These are phyloP conservation scores for Pleurotus cornucopiae DNA, from an alignment of 768 basidiomycete genomes.

Conservation along the genomic window DNA sequence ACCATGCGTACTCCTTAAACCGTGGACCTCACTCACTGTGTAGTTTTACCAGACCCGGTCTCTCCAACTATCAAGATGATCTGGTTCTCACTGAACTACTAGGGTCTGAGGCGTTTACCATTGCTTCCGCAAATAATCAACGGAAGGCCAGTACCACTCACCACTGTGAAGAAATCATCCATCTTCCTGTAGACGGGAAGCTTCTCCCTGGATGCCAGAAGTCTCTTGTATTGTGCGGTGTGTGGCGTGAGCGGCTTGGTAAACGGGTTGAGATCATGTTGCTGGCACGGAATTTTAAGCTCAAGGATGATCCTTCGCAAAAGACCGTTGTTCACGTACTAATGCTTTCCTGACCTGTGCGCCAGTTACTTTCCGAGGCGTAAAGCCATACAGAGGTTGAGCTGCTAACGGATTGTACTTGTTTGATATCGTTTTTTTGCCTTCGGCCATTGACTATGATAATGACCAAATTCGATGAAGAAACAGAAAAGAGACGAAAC, in stretches of 20 bases:
- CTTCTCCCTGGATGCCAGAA: constrained; percentile 78
- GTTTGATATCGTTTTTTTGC: too few relatives aligned
- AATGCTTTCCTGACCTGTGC: constrained; percentile 64
- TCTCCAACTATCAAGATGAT: constrained; percentile 91
- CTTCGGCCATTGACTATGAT: too few relatives aligned
- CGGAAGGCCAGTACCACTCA: constrained; percentile 34
- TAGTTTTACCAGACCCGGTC: constrained; percentile 94
- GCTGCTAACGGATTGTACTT: too few relatives aligned
- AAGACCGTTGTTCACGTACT: constrained; percentile 37
- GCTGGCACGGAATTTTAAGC: constrained; percentile 35
- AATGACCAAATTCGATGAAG: too few relatives aligned
- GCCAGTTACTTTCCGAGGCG: constrained; percentile 65
- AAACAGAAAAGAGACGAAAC: too few relatives aligned
- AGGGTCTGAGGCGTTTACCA: background rate
- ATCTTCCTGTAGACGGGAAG: constrained; percentile 91
- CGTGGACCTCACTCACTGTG: constrained; percentile 58
- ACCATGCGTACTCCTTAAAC: background rate
- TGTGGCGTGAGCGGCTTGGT: constrained; percentile 63
- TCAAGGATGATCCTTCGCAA: too few relatives aligned
- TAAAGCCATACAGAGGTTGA: constrained; percentile 52
- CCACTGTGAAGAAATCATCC: constrained; percentile 88
- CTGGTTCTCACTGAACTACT: constrained; percentile 71
- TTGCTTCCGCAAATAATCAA: background rate
- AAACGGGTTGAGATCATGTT: constrained; percentile 83
- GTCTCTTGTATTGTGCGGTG: constrained; percentile 78